Conservation (phyloP, 495 filamentous ascomycete species). For the Hypoxylon lienhwacheense region DNA sequence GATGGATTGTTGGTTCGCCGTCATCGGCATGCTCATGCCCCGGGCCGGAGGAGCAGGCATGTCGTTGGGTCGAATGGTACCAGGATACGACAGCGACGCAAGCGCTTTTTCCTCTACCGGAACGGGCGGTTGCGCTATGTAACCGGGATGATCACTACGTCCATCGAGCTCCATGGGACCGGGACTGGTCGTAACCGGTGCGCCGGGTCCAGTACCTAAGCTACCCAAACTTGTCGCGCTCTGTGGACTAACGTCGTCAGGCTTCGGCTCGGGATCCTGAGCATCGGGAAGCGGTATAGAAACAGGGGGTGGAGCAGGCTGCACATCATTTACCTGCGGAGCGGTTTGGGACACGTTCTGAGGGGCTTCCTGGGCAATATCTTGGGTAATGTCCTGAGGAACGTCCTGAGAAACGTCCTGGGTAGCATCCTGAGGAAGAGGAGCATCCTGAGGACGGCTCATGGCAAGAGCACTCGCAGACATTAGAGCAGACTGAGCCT, state of each 20-base stretch:
- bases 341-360: slow-evolving; percentile 24
- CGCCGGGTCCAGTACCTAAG: slow-evolving; percentile 38
- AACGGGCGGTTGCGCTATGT: slow-evolving; percentile 47
- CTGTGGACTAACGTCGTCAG: slow-evolving; percentile 44
- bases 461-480: slow-evolving; percentile 52
- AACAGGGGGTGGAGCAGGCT: slow-evolving; percentile 33
- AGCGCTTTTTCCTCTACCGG: slow-evolving; percentile 54
- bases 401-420: slow-evolving; percentile 27
- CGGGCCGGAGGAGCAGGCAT: slow-evolving; percentile 55
- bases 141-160: slow-evolving; percentile 38
- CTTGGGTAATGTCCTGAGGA: slow-evolving; percentile 29
- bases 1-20: slow-evolving; percentile 56
- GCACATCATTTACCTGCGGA: slow-evolving; percentile 24
- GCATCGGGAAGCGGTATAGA: slow-evolving; percentile 41
- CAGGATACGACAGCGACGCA: slow-evolving; percentile 50
- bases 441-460: slow-evolving; percentile 53
- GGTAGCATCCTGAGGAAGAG: slow-evolving; percentile 46
- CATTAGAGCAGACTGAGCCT: slow-evolving; percentile 57
- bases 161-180: slow-evolving; percentile 49
- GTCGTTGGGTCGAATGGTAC: slow-evolving; percentile 40
- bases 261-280: slow-evolving; percentile 36
- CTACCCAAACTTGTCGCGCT: slow-evolving; percentile 44
- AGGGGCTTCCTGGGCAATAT: slow-evolving; percentile 19
- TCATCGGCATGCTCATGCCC: slow-evolving; percentile 75
- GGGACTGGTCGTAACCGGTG: slow-evolving; percentile 47